Base-by-base conservation (phyloP, 2,329 filamentous ascomycete species). In the Xylaria sp. region DNA sequence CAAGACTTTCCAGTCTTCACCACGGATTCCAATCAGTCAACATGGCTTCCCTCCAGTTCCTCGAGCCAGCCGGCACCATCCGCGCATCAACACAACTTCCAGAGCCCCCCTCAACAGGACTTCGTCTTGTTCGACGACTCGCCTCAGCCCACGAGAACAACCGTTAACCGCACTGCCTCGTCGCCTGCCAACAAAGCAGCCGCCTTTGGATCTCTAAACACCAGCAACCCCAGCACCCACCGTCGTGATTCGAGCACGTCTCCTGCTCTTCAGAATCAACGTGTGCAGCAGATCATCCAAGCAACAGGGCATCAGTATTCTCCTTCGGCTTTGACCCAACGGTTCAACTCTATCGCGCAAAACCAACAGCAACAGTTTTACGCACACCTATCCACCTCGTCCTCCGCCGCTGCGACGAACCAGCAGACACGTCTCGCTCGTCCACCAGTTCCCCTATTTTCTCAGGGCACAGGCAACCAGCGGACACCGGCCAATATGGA, bases 1-100 rank as follows among this genome's bases (percentile, higher is more conserved):
- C 88, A 85, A 89, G 90, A 91, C 88, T 88, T 87, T 76, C 79
- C 85, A 88, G 90, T 92, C 90, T 91, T 91, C 91, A 94, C 87
- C 87, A 94, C 92, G 92, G 91, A 92, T 92, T 88, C 89, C 82
- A 80, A 82, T 81, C 86, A 86, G 84, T 89, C 89, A 94, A 77
- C 87, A 94, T 94, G 92, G 92, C 91, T 87, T 90, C 88, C 91
- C 87, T 90, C 89, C 85, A 89, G 84, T 85, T 84, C 86, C 78
- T 77, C 84, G 81, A 87, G 84, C 86, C 86, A 85, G 87, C 88
- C 88, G 89, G 89, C 87, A 84, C 76, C 82, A 83, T 81, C 87
- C 84, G 85, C 85, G 84, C 87, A 88, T 84, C 81, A 87, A 84
- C 81, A 78, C 83, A 79, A 77, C 81, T 82, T 81, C 84, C 82